Percentiles rank a stretch among this genome's conserved stretches.
Evolutionary conservation across 805 yeast species (phyloP).

Genomic region (Spathaspora sp.): DNA sequence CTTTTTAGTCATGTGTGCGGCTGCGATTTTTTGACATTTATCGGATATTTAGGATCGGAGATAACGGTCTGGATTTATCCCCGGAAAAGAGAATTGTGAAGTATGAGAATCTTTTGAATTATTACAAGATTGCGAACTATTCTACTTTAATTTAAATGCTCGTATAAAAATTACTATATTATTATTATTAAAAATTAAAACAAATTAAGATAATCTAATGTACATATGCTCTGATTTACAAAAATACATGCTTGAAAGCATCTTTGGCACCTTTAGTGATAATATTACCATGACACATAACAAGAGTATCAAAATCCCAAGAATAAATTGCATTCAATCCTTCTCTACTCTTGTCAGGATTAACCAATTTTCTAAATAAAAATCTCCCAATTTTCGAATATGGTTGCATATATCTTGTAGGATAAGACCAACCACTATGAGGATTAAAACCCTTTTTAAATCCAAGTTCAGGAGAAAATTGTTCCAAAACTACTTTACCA

Average conservation of each 20-base stretch:
- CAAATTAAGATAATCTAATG: neutral
- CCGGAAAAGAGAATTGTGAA: neutral
- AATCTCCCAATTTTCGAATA: slow-evolving; percentile 32
- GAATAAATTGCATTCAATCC: slow-evolving; percentile 25
- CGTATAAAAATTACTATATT: neutral
- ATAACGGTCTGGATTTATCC: neutral
- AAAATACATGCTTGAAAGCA: slow-evolving; percentile 18
- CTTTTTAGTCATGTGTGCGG: neutral
- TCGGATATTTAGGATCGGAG: neutral
- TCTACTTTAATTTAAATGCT: no score
- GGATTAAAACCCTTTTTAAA: slow-evolving; percentile 41
- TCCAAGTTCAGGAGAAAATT: slow-evolving; percentile 43
- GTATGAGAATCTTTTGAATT: no score
- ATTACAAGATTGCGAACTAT: no score
- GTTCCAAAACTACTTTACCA: slow-evolving; percentile 28
- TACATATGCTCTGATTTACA: neutral
- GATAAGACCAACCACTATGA: slow-evolving; percentile 40
- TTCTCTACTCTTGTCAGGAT: slow-evolving; percentile 11
- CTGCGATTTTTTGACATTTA: neutral
- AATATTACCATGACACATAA: slow-evolving; percentile 60
- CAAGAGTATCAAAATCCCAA: slow-evolving; percentile 49
- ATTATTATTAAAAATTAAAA: neutral
- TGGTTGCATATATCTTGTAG: slow-evolving; percentile 41
- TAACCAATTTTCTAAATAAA: slow-evolving; percentile 21
- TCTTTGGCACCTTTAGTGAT: slow-evolving; percentile 37